Evolutionary conservation across 2,329 filamentous ascomycete species (phyloP).

Genomic region (Fusarium agapanthi): DNA sequence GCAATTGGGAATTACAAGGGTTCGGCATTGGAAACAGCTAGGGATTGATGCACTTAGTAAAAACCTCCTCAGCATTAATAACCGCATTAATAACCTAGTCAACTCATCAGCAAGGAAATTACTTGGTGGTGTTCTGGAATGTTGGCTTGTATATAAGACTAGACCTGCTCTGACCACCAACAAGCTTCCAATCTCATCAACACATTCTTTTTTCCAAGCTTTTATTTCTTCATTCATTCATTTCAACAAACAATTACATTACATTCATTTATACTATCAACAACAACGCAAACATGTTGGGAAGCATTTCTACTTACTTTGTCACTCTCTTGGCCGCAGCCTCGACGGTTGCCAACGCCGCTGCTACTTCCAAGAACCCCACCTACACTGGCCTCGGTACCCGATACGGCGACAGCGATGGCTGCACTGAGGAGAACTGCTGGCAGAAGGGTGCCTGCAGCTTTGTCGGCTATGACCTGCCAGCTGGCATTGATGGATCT

Average conservation of each 20-base stretch:
- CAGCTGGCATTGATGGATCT: slow-evolving; percentile 2
- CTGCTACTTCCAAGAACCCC: neutral
- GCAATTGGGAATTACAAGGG: neutral
- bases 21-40: neutral
- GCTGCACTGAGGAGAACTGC: slow-evolving; percentile 9
- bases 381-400: slow-evolving; percentile 2
- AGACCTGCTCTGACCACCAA: neutral
- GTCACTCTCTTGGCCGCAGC: slow-evolving; percentile 6
- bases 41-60: neutral
- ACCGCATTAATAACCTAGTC: no score
- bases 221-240: neutral
- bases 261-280: neutral
- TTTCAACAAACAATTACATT: neutral
- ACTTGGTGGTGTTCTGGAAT: neutral
- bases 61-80: neutral
- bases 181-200: neutral
- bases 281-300: neutral
- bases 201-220: slow-evolving; percentile 9
- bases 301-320: neutral
- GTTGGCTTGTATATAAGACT: neutral
- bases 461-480: slow-evolving; percentile 10
- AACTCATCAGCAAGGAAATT: neutral
- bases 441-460: slow-evolving; percentile 18
- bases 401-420: slow-evolving; percentile 2
- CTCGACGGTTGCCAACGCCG: slow-evolving; percentile 8